Percentiles rank a stretch among this genome's conserved stretches.
Evolutionary conservation across 192 early-diverging fungal species (phyloP).

Genomic region (Mortierella antarctica): DNA sequence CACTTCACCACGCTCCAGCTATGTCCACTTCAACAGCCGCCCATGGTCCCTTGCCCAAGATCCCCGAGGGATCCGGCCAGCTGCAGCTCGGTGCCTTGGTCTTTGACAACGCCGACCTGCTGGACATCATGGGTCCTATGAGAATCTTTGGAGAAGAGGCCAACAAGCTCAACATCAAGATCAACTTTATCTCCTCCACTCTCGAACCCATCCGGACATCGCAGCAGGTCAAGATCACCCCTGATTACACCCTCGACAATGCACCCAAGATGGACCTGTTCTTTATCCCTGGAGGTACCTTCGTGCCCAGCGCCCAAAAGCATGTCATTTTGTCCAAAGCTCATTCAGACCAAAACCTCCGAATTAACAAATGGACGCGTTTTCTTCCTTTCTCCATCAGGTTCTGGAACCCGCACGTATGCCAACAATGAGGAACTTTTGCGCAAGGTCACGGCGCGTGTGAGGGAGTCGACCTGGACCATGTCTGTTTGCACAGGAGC

Average conservation of each 20-base stretch:
- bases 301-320: no score
- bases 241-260: slow-evolving; percentile 38
- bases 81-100: slow-evolving; percentile 36
- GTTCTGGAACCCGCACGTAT: slow-evolving; percentile 14
- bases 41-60: slow-evolving; percentile 45
- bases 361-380: no score
- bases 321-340: neutral
- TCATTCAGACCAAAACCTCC: neutral
- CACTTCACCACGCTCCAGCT: no score
- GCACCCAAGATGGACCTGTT: slow-evolving; percentile 45
- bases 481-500: slow-evolving; percentile 62
- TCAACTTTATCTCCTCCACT: slow-evolving; percentile 13
- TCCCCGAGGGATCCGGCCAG: slow-evolving; percentile 17
- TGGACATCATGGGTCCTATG: slow-evolving; percentile 51
- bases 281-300: slow-evolving; percentile 51
- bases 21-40: neutral
- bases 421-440: slow-evolving; percentile 8
- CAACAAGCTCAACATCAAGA: slow-evolving; percentile 34
- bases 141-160: slow-evolving; percentile 30
- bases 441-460: slow-evolving; percentile 6
- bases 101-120: slow-evolving; percentile 41
- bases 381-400: neutral
- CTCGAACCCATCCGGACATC: slow-evolving; percentile 23
- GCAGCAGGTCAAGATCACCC: slow-evolving; percentile 31
- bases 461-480: slow-evolving; percentile 36